Evolutionary conservation across 1,284 basidiomycete species (phyloP).

Genomic region (Porodaedalea pini): DNA sequence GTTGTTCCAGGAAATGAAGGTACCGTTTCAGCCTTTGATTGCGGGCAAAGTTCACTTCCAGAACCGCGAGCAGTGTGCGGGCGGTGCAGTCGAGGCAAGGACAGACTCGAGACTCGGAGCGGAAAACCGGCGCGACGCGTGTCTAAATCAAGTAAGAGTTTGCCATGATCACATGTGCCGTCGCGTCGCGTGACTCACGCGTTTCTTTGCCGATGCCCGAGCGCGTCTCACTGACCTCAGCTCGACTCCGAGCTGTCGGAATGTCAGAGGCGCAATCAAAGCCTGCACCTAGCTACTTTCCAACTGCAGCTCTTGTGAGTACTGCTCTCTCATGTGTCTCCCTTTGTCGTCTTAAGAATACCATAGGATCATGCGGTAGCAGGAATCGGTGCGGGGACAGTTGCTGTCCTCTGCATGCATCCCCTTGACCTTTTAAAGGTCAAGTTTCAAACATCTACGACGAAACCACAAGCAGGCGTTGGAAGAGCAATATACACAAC

Average conservation of each 20-base stretch:
- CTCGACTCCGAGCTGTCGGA: not conserved
- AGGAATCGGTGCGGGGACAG: slow-evolving; percentile 90
- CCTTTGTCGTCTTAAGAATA: not conserved
- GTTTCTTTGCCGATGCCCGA: not conserved
- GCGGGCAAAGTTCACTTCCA: not conserved
- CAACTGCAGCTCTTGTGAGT: slow-evolving; percentile 61
- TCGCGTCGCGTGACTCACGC: not conserved
- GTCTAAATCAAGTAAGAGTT: not conserved
- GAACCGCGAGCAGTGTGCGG: not conserved
- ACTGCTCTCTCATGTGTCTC: slow-evolving; percentile 17
- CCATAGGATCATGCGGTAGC: slow-evolving; percentile 87
- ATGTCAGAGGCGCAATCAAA: slow-evolving; percentile 17
- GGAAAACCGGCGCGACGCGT: not conserved
- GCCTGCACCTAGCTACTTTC: slow-evolving; percentile 60
- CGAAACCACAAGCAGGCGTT: slow-evolving; percentile 55
- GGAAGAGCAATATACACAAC: slow-evolving; percentile 79
- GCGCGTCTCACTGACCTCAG: not conserved
- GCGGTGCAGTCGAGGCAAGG: not conserved
- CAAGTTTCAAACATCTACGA: slow-evolving; percentile 88
- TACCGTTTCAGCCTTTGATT: not conserved
- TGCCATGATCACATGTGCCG: not conserved
- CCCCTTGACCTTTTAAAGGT: slow-evolving; percentile 96
- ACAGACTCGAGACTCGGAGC: not conserved
- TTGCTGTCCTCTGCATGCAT: slow-evolving; percentile 95
- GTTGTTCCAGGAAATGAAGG: not conserved